phyloP scores from a whole-genome alignment of 148 eudicot species.

The Camellia japonica region DNA sequence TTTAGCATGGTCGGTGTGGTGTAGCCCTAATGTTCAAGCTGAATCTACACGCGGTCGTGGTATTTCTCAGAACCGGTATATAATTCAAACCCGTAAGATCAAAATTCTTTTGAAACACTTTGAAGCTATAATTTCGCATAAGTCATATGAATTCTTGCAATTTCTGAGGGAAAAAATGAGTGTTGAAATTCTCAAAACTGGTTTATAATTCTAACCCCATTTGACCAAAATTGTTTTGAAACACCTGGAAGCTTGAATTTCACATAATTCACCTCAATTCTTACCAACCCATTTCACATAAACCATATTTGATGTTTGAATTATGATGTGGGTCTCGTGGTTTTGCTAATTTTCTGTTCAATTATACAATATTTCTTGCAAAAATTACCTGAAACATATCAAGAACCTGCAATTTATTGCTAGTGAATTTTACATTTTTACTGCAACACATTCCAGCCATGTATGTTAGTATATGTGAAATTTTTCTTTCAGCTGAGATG shows the following conservation, averaged over 20 bases:
- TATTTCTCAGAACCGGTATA: constrained; percentile 7
- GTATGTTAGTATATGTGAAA: background rate
- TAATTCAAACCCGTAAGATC: constrained; percentile 5
- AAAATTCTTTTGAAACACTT: background rate
- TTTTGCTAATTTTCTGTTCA: background rate
- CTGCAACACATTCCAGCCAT: background rate
- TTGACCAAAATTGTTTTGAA: no score
- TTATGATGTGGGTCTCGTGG: constrained; percentile 1
- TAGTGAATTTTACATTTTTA: background rate
- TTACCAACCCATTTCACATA: background rate
- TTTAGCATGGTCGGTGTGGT: background rate
- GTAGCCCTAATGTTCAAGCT: background rate
- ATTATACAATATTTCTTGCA: background rate
- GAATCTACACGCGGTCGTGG: background rate
- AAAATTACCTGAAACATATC: background rate
- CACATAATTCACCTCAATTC: background rate
- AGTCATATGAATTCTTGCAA: background rate
- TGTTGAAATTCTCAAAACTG: no score
- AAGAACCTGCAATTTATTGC: background rate
- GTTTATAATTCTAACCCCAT: no score
- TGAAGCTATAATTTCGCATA: background rate
- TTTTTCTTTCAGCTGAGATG: background rate
- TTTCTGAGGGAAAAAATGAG: background rate
- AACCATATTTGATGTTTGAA: background rate
- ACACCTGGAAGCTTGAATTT: background rate